These are phyloP conservation scores for Mycena galericulata DNA, from an alignment of 768 basidiomycete species.

Conservation along the genomic window DNA sequence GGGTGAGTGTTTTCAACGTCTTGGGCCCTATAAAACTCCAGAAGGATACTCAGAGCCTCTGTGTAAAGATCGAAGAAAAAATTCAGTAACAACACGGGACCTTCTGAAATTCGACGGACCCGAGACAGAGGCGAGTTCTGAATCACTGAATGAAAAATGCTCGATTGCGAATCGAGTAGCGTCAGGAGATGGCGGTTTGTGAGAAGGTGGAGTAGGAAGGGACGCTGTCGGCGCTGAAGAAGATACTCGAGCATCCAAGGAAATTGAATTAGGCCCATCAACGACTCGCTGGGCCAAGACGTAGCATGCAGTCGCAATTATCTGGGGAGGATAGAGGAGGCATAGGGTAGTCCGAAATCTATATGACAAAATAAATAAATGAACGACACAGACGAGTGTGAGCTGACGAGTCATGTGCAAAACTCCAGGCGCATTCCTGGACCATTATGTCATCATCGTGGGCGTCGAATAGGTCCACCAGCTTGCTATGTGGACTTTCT, in stretches of 20 bases:
- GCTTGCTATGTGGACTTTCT: constrained; percentile 78
- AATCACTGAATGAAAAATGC: constrained; percentile 71
- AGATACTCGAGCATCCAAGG: constrained; percentile 81
- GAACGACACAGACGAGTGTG: constrained; percentile 4
- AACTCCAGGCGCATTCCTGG: constrained; percentile 86
- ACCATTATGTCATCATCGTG: constrained; percentile 59
- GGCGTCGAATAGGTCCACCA: constrained; percentile 78
- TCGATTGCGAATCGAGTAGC: constrained; percentile 76
- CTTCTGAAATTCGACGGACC: constrained; percentile 53
- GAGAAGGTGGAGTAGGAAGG: constrained; percentile 84
- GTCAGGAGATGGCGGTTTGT: constrained; percentile 80
- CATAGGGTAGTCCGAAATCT: constrained; percentile 88
- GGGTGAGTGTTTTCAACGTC: constrained; percentile 59
- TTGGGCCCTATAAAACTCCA: constrained; percentile 81
- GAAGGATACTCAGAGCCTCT: constrained; percentile 75
- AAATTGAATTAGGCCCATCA: constrained; percentile 80
- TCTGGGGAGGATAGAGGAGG: constrained; percentile 72
- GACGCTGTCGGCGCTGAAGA: constrained; percentile 78
- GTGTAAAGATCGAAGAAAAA: constrained; percentile 10
- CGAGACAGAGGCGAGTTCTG: constrained; percentile 68
- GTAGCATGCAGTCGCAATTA: constrained; percentile 83
- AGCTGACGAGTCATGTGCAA: constrained; percentile 88
- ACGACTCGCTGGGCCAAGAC: constrained; percentile 78
- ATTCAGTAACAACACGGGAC: constrained; percentile 5
- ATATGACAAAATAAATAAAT: constrained; percentile 17